These are phyloP conservation scores for Chimonanthus praecox DNA, from an alignment of 164 flowering plant species.

Conservation along the genomic window DNA sequence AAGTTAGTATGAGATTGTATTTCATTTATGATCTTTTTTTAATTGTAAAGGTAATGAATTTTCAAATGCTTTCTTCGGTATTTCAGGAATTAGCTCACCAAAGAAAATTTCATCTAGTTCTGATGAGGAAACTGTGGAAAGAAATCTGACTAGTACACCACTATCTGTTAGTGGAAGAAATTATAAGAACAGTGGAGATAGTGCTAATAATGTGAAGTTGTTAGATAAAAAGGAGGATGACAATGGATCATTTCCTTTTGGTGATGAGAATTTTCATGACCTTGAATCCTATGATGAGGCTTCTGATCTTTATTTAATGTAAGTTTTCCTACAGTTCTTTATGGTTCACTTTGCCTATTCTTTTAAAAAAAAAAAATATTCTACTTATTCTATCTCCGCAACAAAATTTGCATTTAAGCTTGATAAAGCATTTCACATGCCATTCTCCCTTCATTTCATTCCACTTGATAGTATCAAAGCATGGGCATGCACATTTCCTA, in stretches of 20 bases:
- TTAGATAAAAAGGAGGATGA: conserved; percentile 12
- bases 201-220: conserved; percentile 11
- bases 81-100: conserved; percentile 20
- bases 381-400: neutral
- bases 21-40: neutral
- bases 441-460: neutral
- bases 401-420: neutral
- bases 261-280: conserved; percentile 13
- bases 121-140: conserved; percentile 11
- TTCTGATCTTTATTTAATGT: conserved; percentile 46
- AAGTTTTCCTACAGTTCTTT: conserved; percentile 7
- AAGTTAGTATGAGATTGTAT: neutral
- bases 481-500: neutral
- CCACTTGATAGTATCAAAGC: neutral
- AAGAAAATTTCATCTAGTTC: conserved; percentile 6
- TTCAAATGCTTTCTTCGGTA: neutral
- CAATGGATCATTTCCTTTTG: conserved; percentile 6
- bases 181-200: conserved; percentile 8
- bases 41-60: neutral
- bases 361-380: neutral
- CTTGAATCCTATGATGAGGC: conserved; percentile 28
- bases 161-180: conserved; percentile 4
- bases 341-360: neutral
- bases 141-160: conserved; percentile 5
- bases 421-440: neutral